phyloP scores from a whole-genome alignment of 2,329 filamentous ascomycete genomes.

The Trichoderma koningiopsis region DNA sequence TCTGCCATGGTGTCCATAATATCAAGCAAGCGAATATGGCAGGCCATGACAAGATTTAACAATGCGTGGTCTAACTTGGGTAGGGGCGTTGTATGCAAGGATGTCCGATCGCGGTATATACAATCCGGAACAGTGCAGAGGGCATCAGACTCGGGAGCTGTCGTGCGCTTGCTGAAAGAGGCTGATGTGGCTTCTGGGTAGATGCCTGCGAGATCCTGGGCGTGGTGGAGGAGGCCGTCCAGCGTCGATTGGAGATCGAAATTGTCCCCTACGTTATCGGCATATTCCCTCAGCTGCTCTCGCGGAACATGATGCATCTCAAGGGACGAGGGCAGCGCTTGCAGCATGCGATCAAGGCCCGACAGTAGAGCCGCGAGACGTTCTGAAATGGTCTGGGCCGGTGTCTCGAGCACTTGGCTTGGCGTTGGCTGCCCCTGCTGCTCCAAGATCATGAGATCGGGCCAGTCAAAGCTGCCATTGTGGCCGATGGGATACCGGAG shows the following conservation, averaged over 20 bases:
- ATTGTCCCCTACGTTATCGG: constrained; percentile 32
- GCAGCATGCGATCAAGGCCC: constrained; percentile 31
- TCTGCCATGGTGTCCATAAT: constrained; percentile 40
- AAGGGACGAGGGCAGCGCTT: constrained; percentile 18
- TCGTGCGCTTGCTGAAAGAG: constrained; percentile 26
- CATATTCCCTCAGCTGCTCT: constrained; percentile 31
- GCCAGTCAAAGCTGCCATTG: constrained; percentile 31
- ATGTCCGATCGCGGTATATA: constrained; percentile 34
- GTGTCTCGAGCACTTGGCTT: background rate
- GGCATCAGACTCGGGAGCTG: background rate
- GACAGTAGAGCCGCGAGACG: constrained; percentile 31
- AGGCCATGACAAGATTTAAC: constrained; percentile 42
- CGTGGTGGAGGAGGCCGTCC: constrained; percentile 39
- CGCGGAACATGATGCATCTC: constrained; percentile 31
- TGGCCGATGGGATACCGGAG: constrained; percentile 17
- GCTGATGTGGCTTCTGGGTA: constrained; percentile 39
- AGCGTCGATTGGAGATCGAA: constrained; percentile 35
- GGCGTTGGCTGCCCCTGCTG: background rate
- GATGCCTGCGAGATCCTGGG: constrained; percentile 41
- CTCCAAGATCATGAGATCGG: constrained; percentile 28
- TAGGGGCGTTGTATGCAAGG: constrained; percentile 25
- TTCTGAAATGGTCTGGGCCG: constrained; percentile 27
- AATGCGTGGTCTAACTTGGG: constrained; percentile 40
- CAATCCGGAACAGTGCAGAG: constrained; percentile 40
- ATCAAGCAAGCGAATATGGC: constrained; percentile 43